phyloP scores from a whole-genome alignment of 2,329 filamentous ascomycete species.

The Blastomyces emzantsi region DNA sequence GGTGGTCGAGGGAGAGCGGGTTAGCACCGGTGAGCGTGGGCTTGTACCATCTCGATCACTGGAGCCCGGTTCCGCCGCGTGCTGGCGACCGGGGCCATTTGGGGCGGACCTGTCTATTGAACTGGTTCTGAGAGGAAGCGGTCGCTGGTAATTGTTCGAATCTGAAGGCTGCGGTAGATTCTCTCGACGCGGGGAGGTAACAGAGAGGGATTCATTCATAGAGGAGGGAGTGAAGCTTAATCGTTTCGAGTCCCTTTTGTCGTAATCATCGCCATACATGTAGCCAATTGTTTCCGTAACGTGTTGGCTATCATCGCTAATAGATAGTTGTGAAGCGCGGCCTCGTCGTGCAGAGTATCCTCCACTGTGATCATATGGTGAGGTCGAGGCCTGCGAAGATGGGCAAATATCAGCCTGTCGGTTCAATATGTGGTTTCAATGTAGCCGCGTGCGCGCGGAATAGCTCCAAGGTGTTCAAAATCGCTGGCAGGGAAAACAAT shows the following conservation, averaged over 20 bases:
- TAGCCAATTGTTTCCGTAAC: constrained; percentile 90
- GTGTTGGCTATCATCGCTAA: constrained; percentile 87
- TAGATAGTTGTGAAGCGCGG: constrained; percentile 54
- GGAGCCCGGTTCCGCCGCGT: constrained; percentile 23
- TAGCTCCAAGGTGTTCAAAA: not conserved
- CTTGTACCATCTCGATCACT: constrained; percentile 36
- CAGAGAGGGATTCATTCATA: constrained; percentile 36
- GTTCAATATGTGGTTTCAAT: not conserved
- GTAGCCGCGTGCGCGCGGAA: too few species aligned
- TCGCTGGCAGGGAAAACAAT: not conserved
- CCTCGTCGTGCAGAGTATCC: constrained; percentile 46
- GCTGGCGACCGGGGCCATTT: constrained; percentile 27
- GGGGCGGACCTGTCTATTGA: constrained; percentile 26
- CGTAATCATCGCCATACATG: constrained; percentile 67
- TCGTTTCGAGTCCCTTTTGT: constrained; percentile 53
- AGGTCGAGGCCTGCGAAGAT: constrained; percentile 32
- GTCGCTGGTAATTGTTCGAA: constrained; percentile 18
- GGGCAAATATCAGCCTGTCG: not conserved
- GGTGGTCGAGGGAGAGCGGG: constrained; percentile 43
- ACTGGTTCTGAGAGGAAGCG: constrained; percentile 14
- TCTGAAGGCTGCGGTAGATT: constrained; percentile 15
- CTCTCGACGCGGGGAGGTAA: constrained; percentile 15
- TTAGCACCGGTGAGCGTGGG: constrained; percentile 47
- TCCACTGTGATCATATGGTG: constrained; percentile 33
- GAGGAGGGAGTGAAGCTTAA: constrained; percentile 61